Percentiles rank a stretch among this genome's conserved stretches.
phyloP scores from a whole-genome alignment of 2,329 filamentous ascomycete genomes.

The Escovopsis sp. region DNA sequence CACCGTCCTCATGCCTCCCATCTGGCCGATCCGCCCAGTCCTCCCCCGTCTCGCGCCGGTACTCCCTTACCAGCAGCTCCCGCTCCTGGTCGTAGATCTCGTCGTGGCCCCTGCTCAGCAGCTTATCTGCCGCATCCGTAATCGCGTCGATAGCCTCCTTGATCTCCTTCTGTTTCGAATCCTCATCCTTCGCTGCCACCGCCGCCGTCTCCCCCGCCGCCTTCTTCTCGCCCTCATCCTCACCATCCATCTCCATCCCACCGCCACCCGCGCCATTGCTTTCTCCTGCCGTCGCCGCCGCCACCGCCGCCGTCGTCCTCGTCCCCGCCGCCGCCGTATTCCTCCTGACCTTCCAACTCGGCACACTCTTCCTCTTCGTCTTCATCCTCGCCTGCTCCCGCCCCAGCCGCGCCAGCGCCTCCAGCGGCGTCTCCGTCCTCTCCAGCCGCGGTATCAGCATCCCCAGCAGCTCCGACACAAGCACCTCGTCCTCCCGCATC shows the following conservation, averaged over 20 bases:
- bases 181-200: slow-evolving; percentile 31
- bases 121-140: slow-evolving; percentile 76
- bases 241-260: slow-evolving; percentile 53
- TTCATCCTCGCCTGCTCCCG: slow-evolving; percentile 41
- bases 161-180: slow-evolving; percentile 53
- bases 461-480: slow-evolving; percentile 59
- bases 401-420: slow-evolving; percentile 70
- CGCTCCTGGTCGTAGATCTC: slow-evolving; percentile 89
- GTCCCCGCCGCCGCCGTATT: slow-evolving; percentile 36
- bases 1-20: slow-evolving; percentile 2
- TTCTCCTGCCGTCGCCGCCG: too few species aligned
- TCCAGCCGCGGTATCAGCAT: slow-evolving; percentile 60
- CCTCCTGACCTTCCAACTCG: slow-evolving; percentile 58
- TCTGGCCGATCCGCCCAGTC: slow-evolving; percentile 47
- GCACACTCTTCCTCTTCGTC: slow-evolving; percentile 18
- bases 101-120: slow-evolving; percentile 66
- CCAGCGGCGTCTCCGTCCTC: slow-evolving; percentile 69
- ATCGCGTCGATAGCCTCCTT: slow-evolving; percentile 65
- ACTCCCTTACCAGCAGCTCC: slow-evolving; percentile 71
- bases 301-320: too few species aligned
- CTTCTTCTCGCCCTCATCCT: too few species aligned
- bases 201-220: slow-evolving; percentile 17
- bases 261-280: slow-evolving; percentile 16
- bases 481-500: slow-evolving; percentile 56
- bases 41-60: slow-evolving; percentile 71